Evolutionary conservation across 1,139 yeast genomes (phyloP).

Genomic region (Taiozyma onychis): DNA sequence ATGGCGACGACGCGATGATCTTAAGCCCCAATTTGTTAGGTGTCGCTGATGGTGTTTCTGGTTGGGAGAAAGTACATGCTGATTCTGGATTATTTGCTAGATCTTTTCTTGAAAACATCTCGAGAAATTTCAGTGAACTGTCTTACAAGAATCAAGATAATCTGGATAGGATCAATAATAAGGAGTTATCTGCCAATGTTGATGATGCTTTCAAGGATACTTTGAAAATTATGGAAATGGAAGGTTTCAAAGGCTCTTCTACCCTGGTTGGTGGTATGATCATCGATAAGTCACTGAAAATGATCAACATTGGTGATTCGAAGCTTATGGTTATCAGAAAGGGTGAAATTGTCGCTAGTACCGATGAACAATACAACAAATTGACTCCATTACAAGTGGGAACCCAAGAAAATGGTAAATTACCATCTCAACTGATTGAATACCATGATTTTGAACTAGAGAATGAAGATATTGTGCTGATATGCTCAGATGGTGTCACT

Average conservation of each 20-base stretch:
- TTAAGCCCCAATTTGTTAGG: constrained; percentile 51
- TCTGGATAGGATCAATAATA: constrained; percentile 8
- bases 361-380: constrained; percentile 43
- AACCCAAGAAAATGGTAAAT: constrained; percentile 35
- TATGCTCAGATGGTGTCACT: constrained; percentile 52
- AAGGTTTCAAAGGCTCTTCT: constrained; percentile 45
- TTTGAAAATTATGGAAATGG: constrained; percentile 48
- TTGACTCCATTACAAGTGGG: constrained; percentile 55
- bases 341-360: constrained; percentile 39
- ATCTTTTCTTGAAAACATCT: constrained; percentile 47
- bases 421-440: constrained; percentile 49
- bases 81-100: constrained; percentile 52
- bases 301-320: constrained; percentile 54
- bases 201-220: constrained; percentile 50
- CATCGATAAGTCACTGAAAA: constrained; percentile 38
- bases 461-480: constrained; percentile 38
- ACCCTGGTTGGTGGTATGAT: constrained; percentile 48
- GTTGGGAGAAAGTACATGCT: constrained; percentile 46
- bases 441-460: constrained; percentile 37
- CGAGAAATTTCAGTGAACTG: constrained; percentile 35
- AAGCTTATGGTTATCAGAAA: constrained; percentile 44
- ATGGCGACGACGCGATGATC: constrained; percentile 61
- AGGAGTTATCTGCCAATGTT: constrained; percentile 22
- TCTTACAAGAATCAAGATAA: constrained; percentile 15
- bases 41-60: constrained; percentile 58